Conservation (phyloP, 306 rosid species). For the Fragaria vesca region DNA sequence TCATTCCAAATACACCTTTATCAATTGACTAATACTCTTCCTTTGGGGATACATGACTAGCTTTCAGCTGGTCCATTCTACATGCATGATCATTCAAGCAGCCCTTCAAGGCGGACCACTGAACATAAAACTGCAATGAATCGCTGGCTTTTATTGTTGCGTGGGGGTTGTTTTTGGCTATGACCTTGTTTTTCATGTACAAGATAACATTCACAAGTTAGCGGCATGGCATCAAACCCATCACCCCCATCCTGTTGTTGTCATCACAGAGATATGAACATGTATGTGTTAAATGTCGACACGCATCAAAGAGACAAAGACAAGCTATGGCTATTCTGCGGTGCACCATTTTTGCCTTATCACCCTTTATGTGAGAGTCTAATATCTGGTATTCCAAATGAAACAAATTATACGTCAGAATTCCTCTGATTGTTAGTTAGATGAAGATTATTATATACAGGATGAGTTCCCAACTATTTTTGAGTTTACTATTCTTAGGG, state of each 20-base stretch:
- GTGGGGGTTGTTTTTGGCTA: not conserved
- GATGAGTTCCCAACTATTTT: not conserved
- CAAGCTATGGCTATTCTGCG: not conserved
- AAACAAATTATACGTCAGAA: not conserved
- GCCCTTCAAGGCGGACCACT: conserved; percentile 12
- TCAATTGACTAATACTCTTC: not conserved
- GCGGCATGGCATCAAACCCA: conserved; percentile 11
- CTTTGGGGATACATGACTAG: not conserved
- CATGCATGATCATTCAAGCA: not conserved
- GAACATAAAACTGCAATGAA: not conserved
- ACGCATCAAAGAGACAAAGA: not conserved
- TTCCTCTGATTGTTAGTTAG: not conserved
- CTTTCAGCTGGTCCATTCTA: conserved; percentile 13
- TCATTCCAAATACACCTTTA: not conserved
- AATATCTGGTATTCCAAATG: not conserved
- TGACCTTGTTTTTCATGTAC: not conserved
- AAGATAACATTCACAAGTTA: not conserved
- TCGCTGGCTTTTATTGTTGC: conserved; percentile 2
- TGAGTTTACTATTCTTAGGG: not conserved
- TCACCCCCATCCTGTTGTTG: conserved; percentile 8
- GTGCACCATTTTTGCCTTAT: not conserved
- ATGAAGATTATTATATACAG: not conserved
- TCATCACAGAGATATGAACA: not conserved
- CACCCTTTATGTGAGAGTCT: too few relatives aligned
- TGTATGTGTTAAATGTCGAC: not conserved